Evolutionary conservation across 345 rosid species (phyloP).

Genomic region (Eucalyptus caleyi): DNA sequence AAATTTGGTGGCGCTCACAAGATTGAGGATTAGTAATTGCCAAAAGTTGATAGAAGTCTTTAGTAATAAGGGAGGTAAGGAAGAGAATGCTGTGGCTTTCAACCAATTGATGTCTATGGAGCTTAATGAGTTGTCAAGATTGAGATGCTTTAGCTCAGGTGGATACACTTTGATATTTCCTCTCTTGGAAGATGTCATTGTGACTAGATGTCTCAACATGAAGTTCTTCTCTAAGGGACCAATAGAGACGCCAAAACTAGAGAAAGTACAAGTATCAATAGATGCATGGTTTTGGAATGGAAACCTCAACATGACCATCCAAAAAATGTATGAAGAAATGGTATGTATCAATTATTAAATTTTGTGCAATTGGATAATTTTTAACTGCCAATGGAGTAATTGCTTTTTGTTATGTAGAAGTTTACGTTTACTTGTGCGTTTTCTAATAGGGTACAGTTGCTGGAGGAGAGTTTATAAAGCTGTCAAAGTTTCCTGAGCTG

Average conservation of each 20-base stretch:
- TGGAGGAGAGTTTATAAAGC: rapidly evolving
- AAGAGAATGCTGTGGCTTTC: rapidly evolving
- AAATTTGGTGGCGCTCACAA: background rate
- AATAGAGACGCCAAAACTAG: rapidly evolving
- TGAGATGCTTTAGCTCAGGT: background rate
- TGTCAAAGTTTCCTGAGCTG: rapidly evolving
- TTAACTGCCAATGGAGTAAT: background rate
- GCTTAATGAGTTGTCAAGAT: rapidly evolving
- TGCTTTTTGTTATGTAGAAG: background rate
- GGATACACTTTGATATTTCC: background rate
- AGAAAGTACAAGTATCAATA: too few species aligned
- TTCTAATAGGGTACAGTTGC: rapidly evolving
- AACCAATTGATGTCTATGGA: background rate
- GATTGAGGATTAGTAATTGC: background rate
- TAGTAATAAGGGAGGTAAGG: background rate
- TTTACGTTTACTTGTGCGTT: background rate
- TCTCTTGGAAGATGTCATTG: background rate
- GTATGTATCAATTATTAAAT: background rate
- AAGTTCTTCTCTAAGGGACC: background rate
- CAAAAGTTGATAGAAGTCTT: rapidly evolving
- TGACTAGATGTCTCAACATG: background rate
- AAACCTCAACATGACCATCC: background rate
- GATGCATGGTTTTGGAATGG: background rate
- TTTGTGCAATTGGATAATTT: background rate
- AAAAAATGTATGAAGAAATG: background rate